These are phyloP conservation scores for Eucalyptus erythrocorys DNA, from an alignment of 345 rosid species.

Conservation along the genomic window DNA sequence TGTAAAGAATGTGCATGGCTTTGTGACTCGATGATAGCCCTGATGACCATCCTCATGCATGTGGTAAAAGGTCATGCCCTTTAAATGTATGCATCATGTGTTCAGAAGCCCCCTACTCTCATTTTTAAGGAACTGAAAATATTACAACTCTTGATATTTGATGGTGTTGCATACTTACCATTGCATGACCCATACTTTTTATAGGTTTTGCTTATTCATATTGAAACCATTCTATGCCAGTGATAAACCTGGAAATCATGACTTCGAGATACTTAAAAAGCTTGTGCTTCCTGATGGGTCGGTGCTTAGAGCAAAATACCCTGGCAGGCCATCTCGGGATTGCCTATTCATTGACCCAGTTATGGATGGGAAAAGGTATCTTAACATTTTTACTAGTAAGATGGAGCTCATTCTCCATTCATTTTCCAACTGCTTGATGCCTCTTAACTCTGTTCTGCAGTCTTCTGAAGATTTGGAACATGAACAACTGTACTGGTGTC, in stretches of 20 bases:
- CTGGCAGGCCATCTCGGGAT: constrained; percentile 44
- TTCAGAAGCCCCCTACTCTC: background rate
- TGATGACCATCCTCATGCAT: background rate
- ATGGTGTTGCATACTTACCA: background rate
- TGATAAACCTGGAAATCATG: constrained; percentile 44
- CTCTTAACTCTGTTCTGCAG: background rate
- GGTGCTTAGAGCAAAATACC: constrained; percentile 42
- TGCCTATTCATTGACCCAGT: constrained; percentile 47
- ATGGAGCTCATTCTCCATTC: background rate
- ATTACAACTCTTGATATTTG: background rate
- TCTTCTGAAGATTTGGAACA: constrained; percentile 47
- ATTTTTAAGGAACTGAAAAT: background rate
- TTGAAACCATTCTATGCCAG: background rate
- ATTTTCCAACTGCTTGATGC: background rate
- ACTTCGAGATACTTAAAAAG: constrained; percentile 37
- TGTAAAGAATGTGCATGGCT: background rate
- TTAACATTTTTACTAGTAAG: background rate
- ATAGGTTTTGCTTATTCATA: background rate
- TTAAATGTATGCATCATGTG: background rate
- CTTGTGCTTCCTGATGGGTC: constrained; percentile 46
- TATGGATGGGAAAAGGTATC: constrained; percentile 40
- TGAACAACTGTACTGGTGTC: constrained; percentile 40
- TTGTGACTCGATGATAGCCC: background rate
- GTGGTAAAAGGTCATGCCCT: background rate
- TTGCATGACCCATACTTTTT: background rate